A percentile compares a stretch with the other conserved stretches of the same genome.
phyloP scores from a whole-genome alignment of 371 early-diverging fungal genomes.

The Mortierella sp. region DNA sequence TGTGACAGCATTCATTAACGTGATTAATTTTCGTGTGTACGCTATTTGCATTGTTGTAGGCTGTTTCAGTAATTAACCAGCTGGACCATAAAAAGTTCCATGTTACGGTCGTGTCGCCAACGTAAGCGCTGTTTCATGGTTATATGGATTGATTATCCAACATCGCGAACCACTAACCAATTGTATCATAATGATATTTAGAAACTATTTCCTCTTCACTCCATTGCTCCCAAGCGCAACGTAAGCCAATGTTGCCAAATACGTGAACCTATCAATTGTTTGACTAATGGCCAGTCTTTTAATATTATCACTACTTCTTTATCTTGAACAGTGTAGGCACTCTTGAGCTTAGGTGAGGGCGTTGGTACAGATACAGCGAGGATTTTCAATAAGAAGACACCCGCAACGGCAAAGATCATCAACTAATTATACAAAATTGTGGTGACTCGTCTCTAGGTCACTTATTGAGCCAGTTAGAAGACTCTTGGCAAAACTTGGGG shows the following conservation, averaged over 20 bases:
- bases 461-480: conserved; percentile 82
- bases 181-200: conserved; percentile 14
- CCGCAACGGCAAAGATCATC: not conserved
- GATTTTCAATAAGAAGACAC: not conserved
- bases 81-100: conserved; percentile 81
- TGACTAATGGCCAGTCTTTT: not conserved
- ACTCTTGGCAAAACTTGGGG: conserved; percentile 63
- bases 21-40: not conserved
- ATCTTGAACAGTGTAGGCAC: conserved; percentile 89
- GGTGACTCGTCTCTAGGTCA: conserved; percentile 57
- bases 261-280: not conserved
- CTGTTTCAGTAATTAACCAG: conserved; percentile 68
- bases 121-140: conserved; percentile 31
- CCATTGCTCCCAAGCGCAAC: conserved; percentile 84
- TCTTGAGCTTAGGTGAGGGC: conserved; percentile 75
- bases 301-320: conserved; percentile 56
- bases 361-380: not conserved
- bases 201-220: conserved; percentile 92
- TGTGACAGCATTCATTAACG: not conserved
- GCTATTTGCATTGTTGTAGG: conserved; percentile 34
- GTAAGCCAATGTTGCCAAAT: conserved; percentile 42
- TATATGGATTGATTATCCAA: not conserved
- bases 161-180: not conserved
- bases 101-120: conserved; percentile 78
- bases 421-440: not conserved